Evolutionary conservation across 768 basidiomycete genomes (phyloP), one percentile per base, ranked within the genome.

Genomic region (Dentipellis sp.): DNA sequence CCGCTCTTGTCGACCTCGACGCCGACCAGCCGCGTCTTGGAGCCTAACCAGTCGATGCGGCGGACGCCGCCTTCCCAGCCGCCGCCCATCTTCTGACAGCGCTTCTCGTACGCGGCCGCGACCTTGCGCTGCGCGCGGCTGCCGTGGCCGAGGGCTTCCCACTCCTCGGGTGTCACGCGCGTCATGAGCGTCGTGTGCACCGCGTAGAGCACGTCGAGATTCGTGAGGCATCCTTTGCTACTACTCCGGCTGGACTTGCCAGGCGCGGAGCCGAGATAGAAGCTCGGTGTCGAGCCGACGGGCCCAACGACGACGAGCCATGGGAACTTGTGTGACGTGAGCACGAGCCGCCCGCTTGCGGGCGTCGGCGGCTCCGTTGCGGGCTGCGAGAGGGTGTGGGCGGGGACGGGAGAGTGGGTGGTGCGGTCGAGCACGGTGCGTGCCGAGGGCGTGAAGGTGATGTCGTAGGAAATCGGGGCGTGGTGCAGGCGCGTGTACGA

Each of bases 41-140:
- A 74, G 17, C 80, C 80, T 47, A 87, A 71, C 76, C 80, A 86
- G 69, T 87, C 85, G 12, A 86, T 66, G 51, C 85, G 71, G 48
- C 82, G 75, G 29, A 88, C 81, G n/a, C 85, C 85, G 17, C 75
- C 75, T 23, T 84, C 82, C 83, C 83, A 84, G 11, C 81, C 83
- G 1, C 79, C 83, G 23, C 82, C 83, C 66, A 78, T 75, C 60
- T 72, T 74, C 55, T 72, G 69, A 57, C 85, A 87, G 35, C 86
- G 72, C 59, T 75, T 74, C 65, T 86, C 80, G 62, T 86, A 87
- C 36, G 83, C 82, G 23, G 72, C 72, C 16, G 82, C 75, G 16
- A 82, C 76, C 59, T 78, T 79, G 50, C 81, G 75, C 65, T 86
- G 84, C 22, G 74, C 73, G 3, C 76, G 74, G 61, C 78, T 80